Evolutionary conservation across 345 rosid species (phyloP), one percentile per base, ranked within the genome.

Genomic region (Iberis pinnata): DNA sequence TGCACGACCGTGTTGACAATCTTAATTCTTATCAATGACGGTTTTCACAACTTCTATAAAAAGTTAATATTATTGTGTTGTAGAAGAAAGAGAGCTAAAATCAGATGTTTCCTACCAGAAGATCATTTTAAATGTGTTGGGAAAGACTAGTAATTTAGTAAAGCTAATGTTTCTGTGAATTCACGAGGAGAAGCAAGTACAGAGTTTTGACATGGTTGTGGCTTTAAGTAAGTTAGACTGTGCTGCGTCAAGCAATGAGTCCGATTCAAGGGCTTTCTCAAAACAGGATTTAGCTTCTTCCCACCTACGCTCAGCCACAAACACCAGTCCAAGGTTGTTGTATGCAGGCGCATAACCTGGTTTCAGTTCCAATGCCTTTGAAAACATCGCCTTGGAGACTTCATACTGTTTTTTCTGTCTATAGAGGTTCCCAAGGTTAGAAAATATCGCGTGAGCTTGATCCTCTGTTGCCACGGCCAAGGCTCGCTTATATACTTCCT

Each of bases 261-360:
- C 99, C 18, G 81, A 74, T 55, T 60, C 52, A 19, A 88, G 82
- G 43, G 97, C 80, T 63, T 71, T 84, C 49, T 76, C 78, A 24
- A 88, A 92, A 54, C 90, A 92, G 71, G 76, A 83, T 56, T 76
- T 78, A 26, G 97, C 99, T 80, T 85, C 97, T 78, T 77, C 94
- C 88, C 71, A 85, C 41, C 58, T 77, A 55, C 85, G 84, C 73
- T 85, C 85, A 0, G 95, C 95, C 15, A 88, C 78, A 68, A 88
- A 85, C 32, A 92, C 95, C 0, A 88, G 99, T 15, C 97, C 99
- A 3, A 86, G 77, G 68, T 92, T 92, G 80, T 85, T 92, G 63
- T 78, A 86, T 29, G 98, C 97, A 46, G 95, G 98, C 46, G 98
- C 88, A 64, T 92, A 88, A 12, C 93, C 94, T 1, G 95, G 96